Conservation (phyloP, 805 yeast genomes). For the Saccharomycopsis lassenensis region DNA sequence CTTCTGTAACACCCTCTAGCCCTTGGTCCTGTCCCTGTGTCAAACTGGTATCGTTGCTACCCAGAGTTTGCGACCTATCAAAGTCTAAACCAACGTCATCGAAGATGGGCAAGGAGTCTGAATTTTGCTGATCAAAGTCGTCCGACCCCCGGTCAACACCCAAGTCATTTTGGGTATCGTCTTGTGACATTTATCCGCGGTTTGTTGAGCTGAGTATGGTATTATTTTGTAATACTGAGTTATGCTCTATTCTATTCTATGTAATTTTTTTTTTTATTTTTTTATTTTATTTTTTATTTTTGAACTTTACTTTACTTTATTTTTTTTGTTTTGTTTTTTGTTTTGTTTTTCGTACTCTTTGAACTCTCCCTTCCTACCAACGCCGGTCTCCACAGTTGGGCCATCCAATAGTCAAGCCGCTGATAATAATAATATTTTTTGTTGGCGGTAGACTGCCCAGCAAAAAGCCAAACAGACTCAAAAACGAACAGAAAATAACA, state of each 20-base stretch:
- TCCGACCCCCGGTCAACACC: not conserved
- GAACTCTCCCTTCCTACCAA: too few relatives aligned
- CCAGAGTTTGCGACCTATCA: not conserved
- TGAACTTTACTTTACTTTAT: too few relatives aligned
- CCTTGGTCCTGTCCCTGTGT: not conserved
- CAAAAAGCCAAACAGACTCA: too few relatives aligned
- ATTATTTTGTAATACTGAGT: not conserved
- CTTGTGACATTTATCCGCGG: not conserved
- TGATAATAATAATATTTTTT: too few relatives aligned
- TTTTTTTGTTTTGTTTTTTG: too few relatives aligned
- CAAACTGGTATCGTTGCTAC: not conserved
- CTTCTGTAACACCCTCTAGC: too few relatives aligned
- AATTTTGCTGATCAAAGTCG: not conserved
- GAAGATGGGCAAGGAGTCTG: conserved; percentile 1
- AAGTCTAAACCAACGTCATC: conserved; percentile 7
- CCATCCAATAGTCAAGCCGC: too few relatives aligned
- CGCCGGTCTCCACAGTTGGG: too few relatives aligned
- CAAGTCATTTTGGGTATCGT: not conserved
- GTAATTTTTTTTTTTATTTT: not conserved
- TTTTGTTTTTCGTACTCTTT: too few relatives aligned
- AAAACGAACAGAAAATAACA: too few relatives aligned
- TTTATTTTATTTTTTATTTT: not conserved
- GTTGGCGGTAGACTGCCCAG: too few relatives aligned
- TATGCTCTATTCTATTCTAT: not conserved
- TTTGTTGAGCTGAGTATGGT: not conserved